Conservation (phyloP, 345 rosid genomes). For the Citrus unshiu region DNA sequence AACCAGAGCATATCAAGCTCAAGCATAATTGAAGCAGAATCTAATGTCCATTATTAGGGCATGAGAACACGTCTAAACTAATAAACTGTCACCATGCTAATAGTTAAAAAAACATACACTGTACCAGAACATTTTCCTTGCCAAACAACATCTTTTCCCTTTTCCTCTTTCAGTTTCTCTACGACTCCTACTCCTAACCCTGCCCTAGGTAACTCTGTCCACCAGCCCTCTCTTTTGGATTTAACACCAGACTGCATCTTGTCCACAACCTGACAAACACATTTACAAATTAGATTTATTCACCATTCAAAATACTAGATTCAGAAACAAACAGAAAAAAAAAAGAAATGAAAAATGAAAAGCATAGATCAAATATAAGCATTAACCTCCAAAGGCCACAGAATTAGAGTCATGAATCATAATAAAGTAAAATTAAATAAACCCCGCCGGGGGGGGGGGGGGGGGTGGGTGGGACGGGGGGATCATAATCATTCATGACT, state of each 20-base stretch:
- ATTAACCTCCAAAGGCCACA: neutral
- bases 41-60: neutral
- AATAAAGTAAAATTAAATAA: too few relatives aligned
- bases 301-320: neutral
- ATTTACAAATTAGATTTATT: neutral
- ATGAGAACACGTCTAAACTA: neutral
- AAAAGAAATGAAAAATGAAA: neutral
- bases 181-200: constrained; percentile 65
- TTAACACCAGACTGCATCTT: constrained; percentile 75
- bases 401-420: neutral
- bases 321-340: neutral
- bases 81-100: neutral
- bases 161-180: constrained; percentile 68
- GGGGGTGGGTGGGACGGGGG: fast-evolving
- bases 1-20: constrained; percentile 7
- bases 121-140: constrained; percentile 99
- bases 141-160: constrained; percentile 73
- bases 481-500: neutral
- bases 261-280: constrained; percentile 71
- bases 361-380: constrained; percentile 3
- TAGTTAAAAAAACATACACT: constrained; percentile 68
- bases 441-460: fast-evolving
- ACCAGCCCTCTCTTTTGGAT: constrained; percentile 64
- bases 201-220: constrained; percentile 54
- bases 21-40: constrained; percentile 3